Evolutionary conservation across 1,284 basidiomycete species (phyloP).

Genomic region (Ceraceosorus bombacis): DNA sequence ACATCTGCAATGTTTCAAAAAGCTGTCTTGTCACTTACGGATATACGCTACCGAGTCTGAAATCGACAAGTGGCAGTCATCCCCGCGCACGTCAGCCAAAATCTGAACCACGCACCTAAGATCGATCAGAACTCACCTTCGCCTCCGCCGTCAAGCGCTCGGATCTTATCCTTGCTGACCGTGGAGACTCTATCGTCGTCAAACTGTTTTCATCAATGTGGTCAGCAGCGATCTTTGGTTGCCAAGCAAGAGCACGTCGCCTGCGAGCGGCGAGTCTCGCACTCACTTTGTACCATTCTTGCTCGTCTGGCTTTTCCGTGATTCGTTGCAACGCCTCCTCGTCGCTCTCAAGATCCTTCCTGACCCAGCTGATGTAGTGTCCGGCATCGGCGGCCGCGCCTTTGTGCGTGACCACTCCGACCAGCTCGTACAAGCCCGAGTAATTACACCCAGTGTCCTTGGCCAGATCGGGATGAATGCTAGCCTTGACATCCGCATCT

Average conservation of each 20-base stretch:
- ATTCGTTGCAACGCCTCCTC: constrained; percentile 2
- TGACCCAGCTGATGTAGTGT: constrained; percentile 81
- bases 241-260: background rate
- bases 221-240: background rate
- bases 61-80: background rate
- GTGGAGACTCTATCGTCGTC: constrained; percentile 44
- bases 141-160: constrained; percentile 40
- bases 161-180: constrained; percentile 40
- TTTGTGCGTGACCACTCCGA: constrained; percentile 94
- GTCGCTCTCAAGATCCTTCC: constrained; percentile 26
- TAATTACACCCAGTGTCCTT: constrained; percentile 65
- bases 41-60: constrained; percentile 44
- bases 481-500: constrained; percentile 34
- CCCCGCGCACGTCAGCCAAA: background rate
- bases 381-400: constrained; percentile 87
- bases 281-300: constrained; percentile 42
- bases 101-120: background rate
- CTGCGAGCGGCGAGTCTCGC: too few species aligned
- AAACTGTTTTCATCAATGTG: constrained; percentile 18
- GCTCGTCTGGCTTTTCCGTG: constrained; percentile 17
- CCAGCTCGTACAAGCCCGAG: constrained; percentile 74
- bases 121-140: constrained; percentile 14
- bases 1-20: background rate
- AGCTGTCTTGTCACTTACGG: constrained; percentile 4
- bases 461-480: constrained; percentile 62